Percentiles rank a stretch among this genome's conserved stretches.
phyloP scores from a whole-genome alignment of 495 filamentous ascomycete genomes.

The Ramalina intermedia region DNA sequence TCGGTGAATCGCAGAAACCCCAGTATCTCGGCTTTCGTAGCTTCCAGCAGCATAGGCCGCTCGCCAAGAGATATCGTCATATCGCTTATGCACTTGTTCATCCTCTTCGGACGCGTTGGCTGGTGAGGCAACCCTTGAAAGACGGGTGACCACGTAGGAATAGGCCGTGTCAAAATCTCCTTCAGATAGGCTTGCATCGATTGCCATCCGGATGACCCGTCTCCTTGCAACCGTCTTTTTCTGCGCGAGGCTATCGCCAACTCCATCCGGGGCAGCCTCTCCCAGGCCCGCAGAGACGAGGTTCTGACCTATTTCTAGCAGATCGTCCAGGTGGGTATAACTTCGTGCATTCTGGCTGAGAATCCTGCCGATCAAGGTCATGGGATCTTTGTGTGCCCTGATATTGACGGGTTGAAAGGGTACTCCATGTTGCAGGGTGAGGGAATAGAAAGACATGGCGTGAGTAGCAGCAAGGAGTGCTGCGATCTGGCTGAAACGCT shows the following conservation, averaged over 20 bases:
- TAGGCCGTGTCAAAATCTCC: slow-evolving; percentile 96
- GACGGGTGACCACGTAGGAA: slow-evolving; percentile 69
- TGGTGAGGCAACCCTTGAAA: slow-evolving; percentile 27
- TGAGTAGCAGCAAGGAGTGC: slow-evolving; percentile 78
- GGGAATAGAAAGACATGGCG: slow-evolving; percentile 69
- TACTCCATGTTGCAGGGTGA: slow-evolving; percentile 80
- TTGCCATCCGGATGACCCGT: slow-evolving; percentile 74
- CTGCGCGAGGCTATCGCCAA: slow-evolving; percentile 9
- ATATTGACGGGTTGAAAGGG: slow-evolving; percentile 86
- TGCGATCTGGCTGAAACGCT: slow-evolving; percentile 39
- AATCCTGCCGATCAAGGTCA: slow-evolving; percentile 69
- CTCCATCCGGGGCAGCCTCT: slow-evolving; percentile 13
- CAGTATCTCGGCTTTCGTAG: slow-evolving; percentile 36
- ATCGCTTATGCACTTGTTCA: slow-evolving; percentile 14
- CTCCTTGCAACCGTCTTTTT: slow-evolving; percentile 30
- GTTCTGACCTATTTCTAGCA: slow-evolving; percentile 62
- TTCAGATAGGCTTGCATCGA: slow-evolving; percentile 70
- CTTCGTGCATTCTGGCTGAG: slow-evolving; percentile 74
- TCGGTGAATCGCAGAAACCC: slow-evolving; percentile 39
- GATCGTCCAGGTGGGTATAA: slow-evolving; percentile 76
- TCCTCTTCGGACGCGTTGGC: slow-evolving; percentile 5
- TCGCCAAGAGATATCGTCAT: slow-evolving; percentile 82
- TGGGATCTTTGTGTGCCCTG: slow-evolving; percentile 70
- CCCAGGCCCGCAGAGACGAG: slow-evolving; percentile 58
- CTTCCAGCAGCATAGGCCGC: slow-evolving; percentile 80